A percentile compares a stretch with the other conserved stretches of the same genome.
Conservation (phyloP, 257 asterid species). For the Echium plantagineum region DNA sequence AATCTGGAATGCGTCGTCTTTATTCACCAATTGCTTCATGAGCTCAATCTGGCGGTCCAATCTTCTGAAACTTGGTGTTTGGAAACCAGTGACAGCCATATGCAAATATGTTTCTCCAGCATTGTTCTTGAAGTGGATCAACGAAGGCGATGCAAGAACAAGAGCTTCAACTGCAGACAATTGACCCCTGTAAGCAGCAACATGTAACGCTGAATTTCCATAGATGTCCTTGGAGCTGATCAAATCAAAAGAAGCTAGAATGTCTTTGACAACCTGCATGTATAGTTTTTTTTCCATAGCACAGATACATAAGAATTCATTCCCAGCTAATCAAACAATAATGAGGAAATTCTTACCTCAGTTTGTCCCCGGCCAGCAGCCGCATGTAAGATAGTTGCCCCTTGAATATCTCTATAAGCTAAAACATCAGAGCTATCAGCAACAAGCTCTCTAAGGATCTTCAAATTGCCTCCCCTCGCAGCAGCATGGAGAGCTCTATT, state of each 20-base stretch:
- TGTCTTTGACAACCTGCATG: slow-evolving; percentile 59
- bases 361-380: slow-evolving; percentile 88
- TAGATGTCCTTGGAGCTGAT: slow-evolving; percentile 51
- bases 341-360: slow-evolving; percentile 36
- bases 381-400: slow-evolving; percentile 71
- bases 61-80: slow-evolving; percentile 75
- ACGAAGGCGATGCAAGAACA: slow-evolving; percentile 49
- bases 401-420: slow-evolving; percentile 61
- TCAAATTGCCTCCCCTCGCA: slow-evolving; percentile 90
- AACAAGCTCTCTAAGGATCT: slow-evolving; percentile 58
- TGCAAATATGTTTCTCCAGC: slow-evolving; percentile 79
- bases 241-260: slow-evolving; percentile 32
- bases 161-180: slow-evolving; percentile 66
- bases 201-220: slow-evolving; percentile 80
- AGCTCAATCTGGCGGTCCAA: slow-evolving; percentile 69
- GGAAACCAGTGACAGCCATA: slow-evolving; percentile 66
- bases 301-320: background rate
- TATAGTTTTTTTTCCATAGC: background rate
- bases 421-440: slow-evolving; percentile 43
- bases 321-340: background rate
- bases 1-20: slow-evolving; percentile 31
- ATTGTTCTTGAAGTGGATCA: slow-evolving; percentile 34
- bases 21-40: slow-evolving; percentile 45
- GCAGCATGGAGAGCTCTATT: slow-evolving; percentile 86
- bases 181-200: slow-evolving; percentile 87